Evolutionary conservation across 352 stramenopile species (phyloP).

Genomic region (Phytopythium boreale): DNA sequence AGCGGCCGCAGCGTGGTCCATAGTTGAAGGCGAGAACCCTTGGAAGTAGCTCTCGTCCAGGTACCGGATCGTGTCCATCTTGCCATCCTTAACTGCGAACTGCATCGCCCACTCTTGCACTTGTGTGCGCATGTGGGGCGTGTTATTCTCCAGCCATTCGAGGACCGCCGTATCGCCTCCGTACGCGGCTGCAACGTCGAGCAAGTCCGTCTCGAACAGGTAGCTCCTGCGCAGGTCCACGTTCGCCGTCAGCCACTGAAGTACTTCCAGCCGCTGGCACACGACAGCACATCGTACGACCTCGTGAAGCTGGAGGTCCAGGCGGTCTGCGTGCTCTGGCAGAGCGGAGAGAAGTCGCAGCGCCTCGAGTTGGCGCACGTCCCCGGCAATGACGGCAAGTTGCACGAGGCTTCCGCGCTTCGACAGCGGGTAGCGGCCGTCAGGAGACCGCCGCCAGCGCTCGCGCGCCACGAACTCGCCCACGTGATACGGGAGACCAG

Average conservation of each 20-base stretch:
- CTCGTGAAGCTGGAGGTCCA: conserved; percentile 23
- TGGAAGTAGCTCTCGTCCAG: conserved; percentile 20
- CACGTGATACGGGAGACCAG: conserved; percentile 24
- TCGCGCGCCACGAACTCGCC: conserved; percentile 13
- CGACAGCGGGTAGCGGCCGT: conserved; percentile 19
- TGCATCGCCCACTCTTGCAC: neutral
- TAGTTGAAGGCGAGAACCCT: conserved; percentile 17
- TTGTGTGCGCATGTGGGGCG: neutral
- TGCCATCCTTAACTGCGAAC: conserved; percentile 8
- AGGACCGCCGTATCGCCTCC: conserved; percentile 14
- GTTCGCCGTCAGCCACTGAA: conserved; percentile 21
- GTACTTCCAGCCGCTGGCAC: conserved; percentile 16
- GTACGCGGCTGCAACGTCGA: conserved; percentile 1
- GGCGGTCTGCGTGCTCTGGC: conserved; percentile 14
- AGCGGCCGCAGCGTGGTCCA: conserved; percentile 22
- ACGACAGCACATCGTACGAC: conserved; percentile 29
- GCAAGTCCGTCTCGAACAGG: neutral
- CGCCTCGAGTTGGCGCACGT: neutral
- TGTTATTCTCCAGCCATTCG: conserved; percentile 21
- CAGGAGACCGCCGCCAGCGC: conserved; percentile 6
- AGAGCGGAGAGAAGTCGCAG: conserved; percentile 7
- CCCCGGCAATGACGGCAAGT: conserved; percentile 18
- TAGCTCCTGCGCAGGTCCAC: conserved; percentile 19
- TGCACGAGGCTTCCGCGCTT: conserved; percentile 20
- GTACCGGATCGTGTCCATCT: conserved; percentile 20